Percentiles rank a stretch among this genome's conserved stretches.
Conservation (phyloP, 1,139 yeast genomes). For the Pichia sp. region DNA sequence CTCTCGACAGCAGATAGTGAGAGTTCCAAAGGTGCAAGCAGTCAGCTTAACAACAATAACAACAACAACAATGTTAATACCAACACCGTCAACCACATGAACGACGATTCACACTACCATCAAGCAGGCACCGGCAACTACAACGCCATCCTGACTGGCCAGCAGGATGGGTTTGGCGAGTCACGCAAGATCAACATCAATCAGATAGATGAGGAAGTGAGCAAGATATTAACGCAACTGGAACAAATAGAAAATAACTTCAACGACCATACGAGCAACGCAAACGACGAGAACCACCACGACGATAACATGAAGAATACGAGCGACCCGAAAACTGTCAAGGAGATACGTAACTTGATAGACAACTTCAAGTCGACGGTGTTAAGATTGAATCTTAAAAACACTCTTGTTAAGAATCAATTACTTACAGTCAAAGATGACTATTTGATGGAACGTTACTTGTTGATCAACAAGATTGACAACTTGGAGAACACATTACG, state of each 20-base stretch:
- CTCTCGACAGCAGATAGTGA: not conserved
- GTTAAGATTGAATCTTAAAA: constrained; percentile 30
- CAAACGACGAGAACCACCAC: not conserved
- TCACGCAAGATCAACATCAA: constrained; percentile 4
- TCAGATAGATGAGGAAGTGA: constrained; percentile 5
- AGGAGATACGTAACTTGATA: constrained; percentile 9
- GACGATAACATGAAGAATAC: not conserved
- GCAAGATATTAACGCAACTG: not conserved
- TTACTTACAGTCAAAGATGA: constrained; percentile 28
- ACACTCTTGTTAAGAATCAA: constrained; percentile 30
- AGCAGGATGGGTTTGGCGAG: not conserved
- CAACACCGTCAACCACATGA: too few species aligned
- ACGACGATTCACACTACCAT: too few species aligned
- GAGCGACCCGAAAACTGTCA: not conserved
- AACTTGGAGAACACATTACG: constrained; percentile 27
- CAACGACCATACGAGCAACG: not conserved
- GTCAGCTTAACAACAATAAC: not conserved
- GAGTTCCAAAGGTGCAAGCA: not conserved
- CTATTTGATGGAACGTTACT: constrained; percentile 28
- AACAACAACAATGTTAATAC: not conserved
- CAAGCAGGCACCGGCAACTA: too few species aligned
- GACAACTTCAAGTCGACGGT: constrained; percentile 24
- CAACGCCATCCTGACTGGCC: not conserved
- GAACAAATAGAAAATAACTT: not conserved
- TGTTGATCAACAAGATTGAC: constrained; percentile 27